These are phyloP conservation scores for Hypholoma fasciculare DNA, from an alignment of 768 basidiomycete genomes.

Conservation along the genomic window DNA sequence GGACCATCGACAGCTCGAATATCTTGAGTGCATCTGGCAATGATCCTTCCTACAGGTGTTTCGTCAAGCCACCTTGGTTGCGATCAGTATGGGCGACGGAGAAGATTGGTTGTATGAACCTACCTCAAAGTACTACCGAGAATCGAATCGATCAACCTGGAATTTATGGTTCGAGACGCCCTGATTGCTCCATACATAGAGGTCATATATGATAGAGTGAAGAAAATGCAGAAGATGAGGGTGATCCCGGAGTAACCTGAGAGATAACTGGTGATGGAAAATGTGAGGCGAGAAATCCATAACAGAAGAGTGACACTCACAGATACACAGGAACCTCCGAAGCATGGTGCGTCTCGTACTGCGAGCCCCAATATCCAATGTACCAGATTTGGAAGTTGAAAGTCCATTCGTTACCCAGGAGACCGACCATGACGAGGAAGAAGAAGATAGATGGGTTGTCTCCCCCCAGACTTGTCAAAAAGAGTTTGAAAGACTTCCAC, in stretches of 20 bases:
- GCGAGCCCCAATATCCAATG: slow-evolving; percentile 44
- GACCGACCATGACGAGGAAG: slow-evolving; percentile 19
- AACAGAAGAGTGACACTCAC: slow-evolving; percentile 15
- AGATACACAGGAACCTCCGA: slow-evolving; percentile 27
- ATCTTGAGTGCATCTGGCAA: slow-evolving; percentile 19
- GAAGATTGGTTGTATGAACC: too few species aligned
- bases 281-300: neutral
- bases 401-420: slow-evolving; percentile 24
- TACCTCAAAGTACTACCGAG: slow-evolving; percentile 7
- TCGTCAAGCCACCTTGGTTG: slow-evolving; percentile 30
- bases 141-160: slow-evolving; percentile 10
- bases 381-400: slow-evolving; percentile 39
- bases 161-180: neutral
- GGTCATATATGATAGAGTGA: neutral
- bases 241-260: neutral
- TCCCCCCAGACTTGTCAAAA: slow-evolving; percentile 36
- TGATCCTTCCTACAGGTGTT: slow-evolving; percentile 16
- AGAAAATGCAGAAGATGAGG: neutral
- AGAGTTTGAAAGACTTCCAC: slow-evolving; percentile 32
- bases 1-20: slow-evolving; percentile 48
- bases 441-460: slow-evolving; percentile 33
- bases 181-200: slow-evolving; percentile 35
- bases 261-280: neutral
- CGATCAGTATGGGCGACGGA: too few species aligned
- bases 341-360: slow-evolving; percentile 34